Base-by-base conservation (phyloP, 257 asterid species). In the Solanum appendiculatum region DNA sequence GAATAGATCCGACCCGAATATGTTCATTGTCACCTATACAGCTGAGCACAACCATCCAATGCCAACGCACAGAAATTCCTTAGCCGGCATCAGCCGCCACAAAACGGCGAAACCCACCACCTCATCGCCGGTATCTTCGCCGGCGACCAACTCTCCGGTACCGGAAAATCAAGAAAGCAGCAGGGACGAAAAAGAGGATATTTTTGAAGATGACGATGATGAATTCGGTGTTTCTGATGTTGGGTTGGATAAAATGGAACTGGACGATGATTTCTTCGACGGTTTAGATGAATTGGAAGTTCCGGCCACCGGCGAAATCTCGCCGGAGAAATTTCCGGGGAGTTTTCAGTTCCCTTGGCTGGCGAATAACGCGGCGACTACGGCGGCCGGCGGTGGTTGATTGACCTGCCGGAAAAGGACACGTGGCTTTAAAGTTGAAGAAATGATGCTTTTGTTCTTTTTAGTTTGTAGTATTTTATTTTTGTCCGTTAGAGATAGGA, bases 381-480 rank as follows among this genome's bases (percentile, higher is more conserved):
- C 94, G 6, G 89, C 92, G 83, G 95, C 93, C 88, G 94, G 94
- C 88, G 92, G 94, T 29, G 83, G 94, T 89, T 95, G 96, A 95
- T 88, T 94, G 96, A 91, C 92, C 84, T 23, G 66, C 73, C 9
- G 56, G 37, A 11, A 68, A 56, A 51, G 18, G 21, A 40, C 48
- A 40, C 4, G 16, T 82, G 83, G 54, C 6, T n/a, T n/a, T n/a
- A 42, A 82, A 82, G 88, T 34, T n/a, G 21, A 39, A 16, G 84
- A 81, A 82, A 82, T 88, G 91, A 91, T 92, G 92, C 98, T 91
- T 94, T 92, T 86, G 92, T 92, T 90, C 80, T 87, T 82, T 34
- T n/a, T 40, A 37, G 86, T 88, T 88, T 85, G 88, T 89, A 86
- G 93, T 90, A 86, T 91, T 31, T 88, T 68, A 82, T 89, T 86